phyloP scores from a whole-genome alignment of 768 basidiomycete genomes.

The Favolaschia claudopus region DNA sequence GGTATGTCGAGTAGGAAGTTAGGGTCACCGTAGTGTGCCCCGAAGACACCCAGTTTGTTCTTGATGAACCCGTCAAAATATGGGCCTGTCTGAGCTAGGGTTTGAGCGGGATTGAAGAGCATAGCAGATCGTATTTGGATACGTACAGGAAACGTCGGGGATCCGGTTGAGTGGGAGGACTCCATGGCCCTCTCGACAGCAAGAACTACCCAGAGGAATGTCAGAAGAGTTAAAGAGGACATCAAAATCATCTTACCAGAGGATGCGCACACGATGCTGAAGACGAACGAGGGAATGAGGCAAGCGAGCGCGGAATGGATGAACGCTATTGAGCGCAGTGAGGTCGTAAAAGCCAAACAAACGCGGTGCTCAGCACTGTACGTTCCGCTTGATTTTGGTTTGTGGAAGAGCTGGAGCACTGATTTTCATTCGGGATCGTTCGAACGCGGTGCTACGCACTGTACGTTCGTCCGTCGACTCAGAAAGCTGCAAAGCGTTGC shows the following conservation, averaged over 20 bases:
- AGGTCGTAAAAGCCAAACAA: no score
- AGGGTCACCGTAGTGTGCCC: conserved; percentile 21
- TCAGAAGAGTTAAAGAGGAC: neutral
- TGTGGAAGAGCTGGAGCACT: neutral
- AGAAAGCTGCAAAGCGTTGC: no score
- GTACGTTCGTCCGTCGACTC: conserved; percentile 6
- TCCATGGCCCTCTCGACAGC: conserved; percentile 6
- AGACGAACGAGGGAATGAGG: no score
- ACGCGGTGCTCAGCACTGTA: conserved; percentile 10
- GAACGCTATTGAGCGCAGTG: no score
- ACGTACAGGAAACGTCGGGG: conserved; percentile 7
- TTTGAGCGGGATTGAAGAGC: neutral
- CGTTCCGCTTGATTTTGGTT: neutral
- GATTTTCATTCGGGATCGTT: conserved; percentile 7
- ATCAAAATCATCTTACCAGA: neutral
- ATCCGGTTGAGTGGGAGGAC: conserved; percentile 1
- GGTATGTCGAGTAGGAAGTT: conserved; percentile 19
- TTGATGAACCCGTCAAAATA: conserved; percentile 16
- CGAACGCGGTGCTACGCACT: conserved; percentile 17
- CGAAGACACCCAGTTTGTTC: conserved; percentile 19
- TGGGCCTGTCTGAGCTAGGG: neutral
- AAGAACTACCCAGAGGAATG: neutral
- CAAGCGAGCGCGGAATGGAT: no score
- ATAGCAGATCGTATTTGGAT: no score
- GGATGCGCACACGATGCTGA: neutral